Conservation (phyloP, 179 eudicot species). For the Beta lomatogona region DNA sequence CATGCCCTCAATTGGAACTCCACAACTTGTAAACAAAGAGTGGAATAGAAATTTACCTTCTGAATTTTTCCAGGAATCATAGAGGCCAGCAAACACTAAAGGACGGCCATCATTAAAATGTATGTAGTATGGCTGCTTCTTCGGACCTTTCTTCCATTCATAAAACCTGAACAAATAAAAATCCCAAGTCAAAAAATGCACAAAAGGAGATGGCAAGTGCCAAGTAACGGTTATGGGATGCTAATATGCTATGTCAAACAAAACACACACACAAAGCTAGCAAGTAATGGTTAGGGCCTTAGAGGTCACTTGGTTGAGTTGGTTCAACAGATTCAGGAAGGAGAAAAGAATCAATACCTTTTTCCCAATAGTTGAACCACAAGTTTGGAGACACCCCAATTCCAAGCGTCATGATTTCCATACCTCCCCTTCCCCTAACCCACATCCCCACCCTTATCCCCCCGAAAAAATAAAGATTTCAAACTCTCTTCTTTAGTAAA, state of each 20-base stretch:
- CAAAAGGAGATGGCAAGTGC: background rate
- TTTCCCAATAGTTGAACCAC: background rate
- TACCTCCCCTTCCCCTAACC: no score
- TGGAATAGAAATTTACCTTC: constrained; percentile 58
- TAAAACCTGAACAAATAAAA: constrained; percentile 61
- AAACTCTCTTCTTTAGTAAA: background rate
- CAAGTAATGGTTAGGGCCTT: background rate
- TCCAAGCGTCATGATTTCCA: no score
- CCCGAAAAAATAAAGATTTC: background rate
- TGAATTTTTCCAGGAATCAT: constrained; percentile 87
- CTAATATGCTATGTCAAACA: background rate
- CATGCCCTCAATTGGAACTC: background rate
- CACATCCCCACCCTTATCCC: background rate
- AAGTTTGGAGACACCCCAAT: background rate
- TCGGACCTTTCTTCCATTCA: constrained; percentile 96
- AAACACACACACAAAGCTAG: background rate
- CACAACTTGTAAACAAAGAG: no score
- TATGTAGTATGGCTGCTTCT: constrained; percentile 94
- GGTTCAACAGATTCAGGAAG: background rate
- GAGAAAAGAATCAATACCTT: background rate
- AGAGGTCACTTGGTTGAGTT: background rate
- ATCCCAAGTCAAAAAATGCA: background rate
- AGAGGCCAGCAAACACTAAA: constrained; percentile 90
- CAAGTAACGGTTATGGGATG: background rate
- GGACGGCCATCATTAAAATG: constrained; percentile 81